Base-by-base conservation (phyloP, 345 rosid species). In the Carallia brachiata region DNA sequence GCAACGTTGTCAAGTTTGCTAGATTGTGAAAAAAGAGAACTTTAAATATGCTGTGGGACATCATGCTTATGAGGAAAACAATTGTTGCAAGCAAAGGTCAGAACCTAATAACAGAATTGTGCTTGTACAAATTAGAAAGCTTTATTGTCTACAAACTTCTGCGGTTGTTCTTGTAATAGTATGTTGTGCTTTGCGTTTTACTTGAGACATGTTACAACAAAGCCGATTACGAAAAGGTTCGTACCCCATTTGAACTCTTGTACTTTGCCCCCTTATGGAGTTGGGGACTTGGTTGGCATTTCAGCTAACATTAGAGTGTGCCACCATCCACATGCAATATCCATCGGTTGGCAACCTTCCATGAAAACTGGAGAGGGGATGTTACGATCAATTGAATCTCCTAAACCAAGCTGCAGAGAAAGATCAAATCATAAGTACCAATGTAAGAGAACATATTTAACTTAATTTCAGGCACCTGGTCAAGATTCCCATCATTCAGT, bases 271-370 rank as follows among this genome's bases (percentile, higher is more conserved):
- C 3, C 6, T 34, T 53, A 5, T 32, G 2, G 27, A 27, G 12
- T 12, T 0, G 50, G 36, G 6, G 31, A 10, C 9, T 17, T 23
- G 32, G 60, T 4, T 27, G 73, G 63, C 52, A 72, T 61, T 23
- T 83, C 83, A 5, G 83, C 84, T 52, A 87, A 74, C 58, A 89
- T 47, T 55, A 91, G 70, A 0, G 98, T 87, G 78, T 89, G 96
- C 96, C 95, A 91, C 98, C 97, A 94, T 10, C 95, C 96, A 50
- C 95, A 88, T 0, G 86, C 91, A 5, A 94, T 70, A 12, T 78
- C 79, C 61, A 73, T 81, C 0, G 88, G 89, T 27, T 39, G 55
- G 58, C 80, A 86, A 28, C 84, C 85, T 17, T 83, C 83, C 0
- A 81, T 58, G 19, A 79, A 72, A 39, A 91, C 85, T 30, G 28